Conservation (phyloP, 202 grass and related monocot species). For the Schoenoplectus tabernaemontani region DNA sequence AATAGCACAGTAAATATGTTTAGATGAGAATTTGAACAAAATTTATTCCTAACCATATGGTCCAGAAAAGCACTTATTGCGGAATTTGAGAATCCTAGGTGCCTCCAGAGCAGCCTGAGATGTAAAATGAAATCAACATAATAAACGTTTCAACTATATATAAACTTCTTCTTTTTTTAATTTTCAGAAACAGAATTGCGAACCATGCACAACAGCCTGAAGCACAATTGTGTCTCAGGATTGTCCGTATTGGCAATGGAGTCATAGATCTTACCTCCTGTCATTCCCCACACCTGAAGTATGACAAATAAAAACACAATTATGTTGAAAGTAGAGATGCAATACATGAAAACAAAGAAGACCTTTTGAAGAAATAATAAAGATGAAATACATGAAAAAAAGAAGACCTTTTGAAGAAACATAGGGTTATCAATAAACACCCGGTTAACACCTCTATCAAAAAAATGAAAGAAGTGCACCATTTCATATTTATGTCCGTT, state of each 20-base stretch:
- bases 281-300: slow-evolving; percentile 87
- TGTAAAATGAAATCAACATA: not conserved
- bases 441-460: slow-evolving; percentile 83
- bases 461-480: slow-evolving; percentile 81
- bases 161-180: too few relatives aligned
- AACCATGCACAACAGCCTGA: slow-evolving; percentile 78
- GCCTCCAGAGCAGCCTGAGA: slow-evolving; percentile 71
- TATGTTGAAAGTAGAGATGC: not conserved
- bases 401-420: slow-evolving; percentile 76
- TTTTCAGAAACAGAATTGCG: not conserved
- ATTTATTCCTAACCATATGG: slow-evolving; percentile 42
- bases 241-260: slow-evolving; percentile 57
- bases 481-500: slow-evolving; percentile 41
- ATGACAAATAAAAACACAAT: not conserved
- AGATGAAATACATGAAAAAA: not conserved
- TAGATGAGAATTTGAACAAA: not conserved
- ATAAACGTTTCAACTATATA: not conserved
- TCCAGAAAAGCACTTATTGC: slow-evolving; percentile 46
- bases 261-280: slow-evolving; percentile 88
- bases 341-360: too few relatives aligned
- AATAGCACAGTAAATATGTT: not conserved
- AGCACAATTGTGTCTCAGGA: slow-evolving; percentile 67
- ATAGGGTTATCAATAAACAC: slow-evolving; percentile 82
- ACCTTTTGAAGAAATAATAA: too few relatives aligned
- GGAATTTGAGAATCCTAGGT: slow-evolving; percentile 70